Percentiles rank a stretch among this genome's conserved stretches.
Evolutionary conservation across 1,139 yeast species (phyloP).

Genomic region (Hyphopichia fennica): DNA sequence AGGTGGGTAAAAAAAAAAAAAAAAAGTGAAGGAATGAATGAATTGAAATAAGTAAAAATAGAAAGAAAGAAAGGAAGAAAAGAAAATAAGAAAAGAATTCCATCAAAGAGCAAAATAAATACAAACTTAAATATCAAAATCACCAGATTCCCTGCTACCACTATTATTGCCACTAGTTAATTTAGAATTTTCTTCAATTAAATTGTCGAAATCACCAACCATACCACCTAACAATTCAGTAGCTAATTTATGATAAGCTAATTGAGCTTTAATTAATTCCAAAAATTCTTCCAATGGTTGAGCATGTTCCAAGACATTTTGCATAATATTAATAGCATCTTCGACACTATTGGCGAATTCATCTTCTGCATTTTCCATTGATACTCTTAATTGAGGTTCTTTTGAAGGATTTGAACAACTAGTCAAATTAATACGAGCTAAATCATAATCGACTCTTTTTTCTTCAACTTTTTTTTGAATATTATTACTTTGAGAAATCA

Average conservation of each 20-base stretch:
- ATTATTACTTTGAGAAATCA: constrained; percentile 64
- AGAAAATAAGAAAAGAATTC: background rate
- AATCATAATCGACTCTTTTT: constrained; percentile 77
- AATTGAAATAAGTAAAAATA: background rate
- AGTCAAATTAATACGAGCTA: constrained; percentile 66
- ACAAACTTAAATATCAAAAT: constrained; percentile 39
- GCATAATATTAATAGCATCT: constrained; percentile 84
- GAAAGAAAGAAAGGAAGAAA: background rate
- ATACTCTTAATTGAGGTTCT: constrained; percentile 72
- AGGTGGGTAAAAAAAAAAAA: background rate
- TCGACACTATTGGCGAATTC: constrained; percentile 90
- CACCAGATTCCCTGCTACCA: constrained; percentile 22
- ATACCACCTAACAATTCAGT: constrained; percentile 66
- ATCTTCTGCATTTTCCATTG: constrained; percentile 85
- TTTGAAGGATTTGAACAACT: constrained; percentile 71
- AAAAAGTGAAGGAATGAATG: background rate
- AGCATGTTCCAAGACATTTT: constrained; percentile 74
- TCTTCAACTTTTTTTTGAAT: constrained; percentile 78
- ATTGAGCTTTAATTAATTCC: constrained; percentile 76
- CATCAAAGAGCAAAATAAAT: too few relatives aligned
- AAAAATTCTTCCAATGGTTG: constrained; percentile 69
- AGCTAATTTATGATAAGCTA: constrained; percentile 80
- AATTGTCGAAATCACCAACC: constrained; percentile 62
- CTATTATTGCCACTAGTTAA: constrained; percentile 29
- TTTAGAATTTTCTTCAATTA: constrained; percentile 50